phyloP scores from a whole-genome alignment of 2,329 filamentous ascomycete species.

The Tolypocladium tundrense region DNA sequence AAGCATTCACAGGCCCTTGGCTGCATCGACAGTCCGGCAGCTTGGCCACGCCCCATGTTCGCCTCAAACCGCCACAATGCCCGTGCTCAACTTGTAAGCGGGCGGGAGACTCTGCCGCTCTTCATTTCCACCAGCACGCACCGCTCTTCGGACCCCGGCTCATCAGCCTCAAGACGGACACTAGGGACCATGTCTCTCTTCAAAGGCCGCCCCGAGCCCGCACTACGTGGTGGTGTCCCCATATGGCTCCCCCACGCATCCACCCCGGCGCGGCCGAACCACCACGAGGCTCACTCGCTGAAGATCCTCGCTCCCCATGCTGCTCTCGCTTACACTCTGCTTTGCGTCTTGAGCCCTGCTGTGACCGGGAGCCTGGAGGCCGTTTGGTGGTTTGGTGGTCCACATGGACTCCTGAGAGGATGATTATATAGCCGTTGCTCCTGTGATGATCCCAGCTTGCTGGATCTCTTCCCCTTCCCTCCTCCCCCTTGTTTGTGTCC shows the following conservation, averaged over 20 bases:
- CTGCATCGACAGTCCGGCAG: too few relatives aligned
- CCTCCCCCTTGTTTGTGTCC: not conserved
- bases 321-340: not conserved
- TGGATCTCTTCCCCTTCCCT: not conserved
- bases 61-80: not conserved
- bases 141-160: not conserved
- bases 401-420: not conserved
- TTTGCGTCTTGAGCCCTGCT: not conserved
- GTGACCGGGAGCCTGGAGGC: not conserved
- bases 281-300: not conserved
- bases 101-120: not conserved
- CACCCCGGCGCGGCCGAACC: not conserved
- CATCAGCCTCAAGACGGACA: not conserved
- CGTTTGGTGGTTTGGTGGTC: not conserved
- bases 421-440: not conserved
- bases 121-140: slow-evolving; percentile 6
- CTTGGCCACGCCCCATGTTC: too few relatives aligned
- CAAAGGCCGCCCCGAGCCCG: not conserved
- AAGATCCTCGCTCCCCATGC: not conserved
- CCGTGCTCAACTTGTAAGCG: not conserved
- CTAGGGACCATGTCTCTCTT: not conserved
- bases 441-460: not conserved
- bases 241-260: not conserved
- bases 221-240: not conserved
- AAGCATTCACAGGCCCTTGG: too few relatives aligned